Evolutionary conservation across 2,329 filamentous ascomycete genomes (phyloP).

Genomic region (Aspergillus spinulosporus): DNA sequence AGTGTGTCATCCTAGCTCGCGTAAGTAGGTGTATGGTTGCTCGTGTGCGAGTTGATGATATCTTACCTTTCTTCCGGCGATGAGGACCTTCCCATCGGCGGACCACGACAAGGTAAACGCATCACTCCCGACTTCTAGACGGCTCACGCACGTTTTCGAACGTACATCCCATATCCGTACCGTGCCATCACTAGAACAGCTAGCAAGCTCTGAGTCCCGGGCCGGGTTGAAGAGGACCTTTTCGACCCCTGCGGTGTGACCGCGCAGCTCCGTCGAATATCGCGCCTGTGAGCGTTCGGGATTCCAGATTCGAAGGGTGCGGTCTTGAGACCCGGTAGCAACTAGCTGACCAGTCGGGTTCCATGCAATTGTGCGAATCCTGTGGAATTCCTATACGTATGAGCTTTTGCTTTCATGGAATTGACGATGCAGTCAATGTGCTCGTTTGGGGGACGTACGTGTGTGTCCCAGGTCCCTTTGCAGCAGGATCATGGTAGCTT

Average conservation of each 20-base stretch:
- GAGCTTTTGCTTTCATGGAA: conserved; percentile 3
- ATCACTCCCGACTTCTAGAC: conserved; percentile 51
- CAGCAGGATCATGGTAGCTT: conserved; percentile 65
- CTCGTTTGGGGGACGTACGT: conserved; percentile 49
- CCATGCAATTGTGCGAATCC: conserved; percentile 81
- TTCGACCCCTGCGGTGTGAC: conserved; percentile 50
- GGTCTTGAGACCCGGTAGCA: conserved; percentile 85
- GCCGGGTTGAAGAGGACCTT: conserved; percentile 53
- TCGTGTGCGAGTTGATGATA: not conserved
- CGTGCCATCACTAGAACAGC: conserved; percentile 51
- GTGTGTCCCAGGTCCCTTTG: conserved; percentile 57
- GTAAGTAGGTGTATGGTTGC: conserved; percentile 3
- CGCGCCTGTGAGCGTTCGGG: conserved; percentile 49
- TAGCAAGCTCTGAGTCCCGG: conserved; percentile 51
- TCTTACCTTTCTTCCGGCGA: conserved; percentile 50
- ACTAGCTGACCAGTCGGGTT: conserved; percentile 81
- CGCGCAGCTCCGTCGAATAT: conserved; percentile 52
- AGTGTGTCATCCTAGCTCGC: conserved; percentile 49
- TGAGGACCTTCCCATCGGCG: conserved; percentile 47
- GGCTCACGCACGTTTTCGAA: conserved; percentile 49
- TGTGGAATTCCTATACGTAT: conserved; percentile 35
- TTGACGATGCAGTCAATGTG: not conserved
- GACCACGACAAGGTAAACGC: conserved; percentile 52
- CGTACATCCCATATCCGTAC: conserved; percentile 54
- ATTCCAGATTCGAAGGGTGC: conserved; percentile 91